phyloP scores from a whole-genome alignment of 257 asterid genomes.

The Fraxinus excelsior region DNA sequence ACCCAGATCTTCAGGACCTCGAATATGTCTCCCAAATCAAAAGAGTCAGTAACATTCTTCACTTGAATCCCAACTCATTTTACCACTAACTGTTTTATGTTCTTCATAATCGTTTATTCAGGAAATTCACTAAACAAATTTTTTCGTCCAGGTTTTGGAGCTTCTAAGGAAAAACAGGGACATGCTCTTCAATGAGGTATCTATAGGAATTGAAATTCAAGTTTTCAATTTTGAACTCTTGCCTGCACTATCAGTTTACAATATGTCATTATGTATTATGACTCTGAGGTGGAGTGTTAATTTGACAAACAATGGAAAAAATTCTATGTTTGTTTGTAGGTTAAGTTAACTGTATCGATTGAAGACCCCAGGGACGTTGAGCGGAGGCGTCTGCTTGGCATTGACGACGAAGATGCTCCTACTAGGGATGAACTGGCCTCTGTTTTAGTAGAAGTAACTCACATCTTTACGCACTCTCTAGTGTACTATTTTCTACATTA shows the following conservation, averaged over 20 bases:
- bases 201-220: not conserved
- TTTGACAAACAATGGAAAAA: not conserved
- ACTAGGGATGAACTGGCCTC: slow-evolving; percentile 92
- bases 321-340: slow-evolving; percentile 38
- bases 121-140: slow-evolving; percentile 38
- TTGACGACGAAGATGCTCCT: slow-evolving; percentile 90
- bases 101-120: slow-evolving; percentile 13
- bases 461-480: not conserved
- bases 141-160: slow-evolving; percentile 61
- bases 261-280: not conserved
- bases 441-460: slow-evolving; percentile 73
- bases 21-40: slow-evolving; percentile 72
- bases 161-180: slow-evolving; percentile 81
- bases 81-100: not conserved
- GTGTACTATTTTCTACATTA: not conserved
- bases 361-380: slow-evolving; percentile 98
- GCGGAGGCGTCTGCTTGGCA: slow-evolving; percentile 89
- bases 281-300: not conserved
- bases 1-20: slow-evolving; percentile 60
- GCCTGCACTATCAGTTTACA: not conserved
- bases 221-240: not conserved
- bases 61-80: not conserved
- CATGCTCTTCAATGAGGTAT: slow-evolving; percentile 86
- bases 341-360: slow-evolving; percentile 79
- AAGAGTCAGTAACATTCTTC: slow-evolving; percentile 36